Evolutionary conservation across 768 basidiomycete genomes (phyloP).

Genomic region (Hericium alpestre): DNA sequence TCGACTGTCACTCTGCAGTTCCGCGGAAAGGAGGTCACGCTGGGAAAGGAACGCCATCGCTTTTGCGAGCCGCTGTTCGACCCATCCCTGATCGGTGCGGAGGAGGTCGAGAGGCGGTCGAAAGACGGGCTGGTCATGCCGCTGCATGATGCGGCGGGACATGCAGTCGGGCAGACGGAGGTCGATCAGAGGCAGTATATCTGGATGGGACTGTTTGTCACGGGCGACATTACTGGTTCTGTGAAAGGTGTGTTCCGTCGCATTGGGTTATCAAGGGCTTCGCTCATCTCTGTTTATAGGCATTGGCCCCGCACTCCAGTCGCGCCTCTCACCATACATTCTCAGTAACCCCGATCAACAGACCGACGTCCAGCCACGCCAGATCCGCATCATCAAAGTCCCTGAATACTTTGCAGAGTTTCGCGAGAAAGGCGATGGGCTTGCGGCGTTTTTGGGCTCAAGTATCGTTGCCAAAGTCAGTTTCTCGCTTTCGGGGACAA

Average conservation of each 20-base stretch:
- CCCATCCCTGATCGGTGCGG: slow-evolving; percentile 38
- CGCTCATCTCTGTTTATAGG: slow-evolving; percentile 14
- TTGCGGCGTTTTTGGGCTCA: slow-evolving; percentile 71
- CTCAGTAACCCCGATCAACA: slow-evolving; percentile 49
- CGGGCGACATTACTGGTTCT: slow-evolving; percentile 61
- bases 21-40: slow-evolving; percentile 54
- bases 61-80: slow-evolving; percentile 89
- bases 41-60: slow-evolving; percentile 83
- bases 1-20: slow-evolving; percentile 71
- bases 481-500: not conserved
- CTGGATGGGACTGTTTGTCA: slow-evolving; percentile 73
- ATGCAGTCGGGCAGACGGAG: slow-evolving; percentile 50
- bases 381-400: slow-evolving; percentile 50
- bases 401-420: slow-evolving; percentile 92
- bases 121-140: slow-evolving; percentile 25
- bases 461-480: slow-evolving; percentile 78
- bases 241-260: slow-evolving; percentile 48
- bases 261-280: not conserved
- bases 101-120: slow-evolving; percentile 12
- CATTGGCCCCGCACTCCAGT: slow-evolving; percentile 48
- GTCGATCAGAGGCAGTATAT: slow-evolving; percentile 59
- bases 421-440: slow-evolving; percentile 71
- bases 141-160: slow-evolving; percentile 59
- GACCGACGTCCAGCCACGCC: slow-evolving; percentile 64
- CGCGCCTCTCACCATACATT: slow-evolving; percentile 55